Base-by-base conservation (phyloP, 2,329 filamentous ascomycete genomes). In the Fusarium fracticaudum region DNA sequence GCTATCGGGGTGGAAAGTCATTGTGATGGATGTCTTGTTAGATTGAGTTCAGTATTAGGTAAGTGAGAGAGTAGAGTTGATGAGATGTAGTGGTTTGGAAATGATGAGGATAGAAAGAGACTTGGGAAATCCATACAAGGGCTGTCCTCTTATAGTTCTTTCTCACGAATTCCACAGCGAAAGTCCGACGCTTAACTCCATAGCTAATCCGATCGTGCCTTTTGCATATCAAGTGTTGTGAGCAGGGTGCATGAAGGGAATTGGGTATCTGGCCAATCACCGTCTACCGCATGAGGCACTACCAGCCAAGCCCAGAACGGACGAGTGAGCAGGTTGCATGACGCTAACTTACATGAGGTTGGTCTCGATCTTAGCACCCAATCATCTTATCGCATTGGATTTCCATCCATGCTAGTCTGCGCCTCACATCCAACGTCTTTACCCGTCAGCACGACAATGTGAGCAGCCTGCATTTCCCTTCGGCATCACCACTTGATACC, bases 391-490 rank as follows among this genome's bases (percentile, higher is more conserved):
- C 18, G 5, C 8, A 44, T 8, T 1, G 8, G 6, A 3, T 18
- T 9, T 22, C 13, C 47, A 54, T 12, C 61, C 61, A 13, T 59
- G 60, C 24, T 51, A 26, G 35, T 63, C 65, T 73, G 58, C 53
- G 60, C 70, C 69, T 70, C 53, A 35, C 3, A 22, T 43, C 18
- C 48, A 17, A 35, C 37, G 14, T 57, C 37, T 33, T 24, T 3
- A 35, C 6, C 44, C 43, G 26, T 37, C n/a, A 31, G 43, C 29
- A 29, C 43, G 1, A 24, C n/a, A 51, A 64, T 78, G 79, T 79
- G 78, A 78, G 81, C 81, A 80, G 37, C 24, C 45, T 53, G 18
- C 10, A 53, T 55, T 43, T 61, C n/a, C 40, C 38, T 50, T 59
- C 33, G 37, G 50, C 69, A 71, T 69, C 69, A 51, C 29, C 33